Base-by-base conservation (phyloP, 164 flowering plant genomes). In the Platanus orientalis region DNA sequence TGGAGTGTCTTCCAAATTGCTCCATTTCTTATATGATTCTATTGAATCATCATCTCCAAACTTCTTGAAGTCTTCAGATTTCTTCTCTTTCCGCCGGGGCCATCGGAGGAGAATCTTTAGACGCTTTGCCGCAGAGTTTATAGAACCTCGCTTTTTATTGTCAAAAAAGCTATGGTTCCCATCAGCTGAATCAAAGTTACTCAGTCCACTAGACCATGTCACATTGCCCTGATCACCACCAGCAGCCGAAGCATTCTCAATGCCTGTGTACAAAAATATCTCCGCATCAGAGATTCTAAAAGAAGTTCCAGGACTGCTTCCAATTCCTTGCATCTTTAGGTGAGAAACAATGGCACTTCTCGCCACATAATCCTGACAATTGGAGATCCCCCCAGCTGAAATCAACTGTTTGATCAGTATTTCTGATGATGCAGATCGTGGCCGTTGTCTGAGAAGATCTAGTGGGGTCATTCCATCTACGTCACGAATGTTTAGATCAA, bases 261-360 rank as follows among this genome's bases (percentile, higher is more conserved):
- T 74, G 7, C 84, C 84, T 0, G 88, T 74, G 68, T 78, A 83
- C 65, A 84, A 64, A 69, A 85, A 73, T 27, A 93, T 84, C 71
- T 93, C 97, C 6, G 87, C 79, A 74, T 93, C 98, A 21, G 96
- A 80, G 24, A 93, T 75, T 64, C 85, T 69, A 58, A 93, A 93
- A 26, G 83, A 90, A 69, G 92, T 86, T 45, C 98, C 97, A 2
- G 98, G 98, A 62, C 97, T 90, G 49, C 72, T 73, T 54, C 83
- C 80, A 61, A 82, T 73, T 3, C 85, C 83, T 36, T 83, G 90
- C 77, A 67, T 78, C 68, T 74, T 87, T 42, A 84, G 60, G n/a
- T 79, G 83, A 12, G 85, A 83, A 71, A 62, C 83, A 20, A 80
- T 70, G 34, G 80, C 80, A 28, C 62, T 81, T 70, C 84, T 79